A percentile compares a stretch with the other conserved stretches of the same genome.
These are phyloP conservation scores for Acarospora socialis DNA, from an alignment of 2,329 filamentous ascomycete genomes.

Conservation along the genomic window DNA sequence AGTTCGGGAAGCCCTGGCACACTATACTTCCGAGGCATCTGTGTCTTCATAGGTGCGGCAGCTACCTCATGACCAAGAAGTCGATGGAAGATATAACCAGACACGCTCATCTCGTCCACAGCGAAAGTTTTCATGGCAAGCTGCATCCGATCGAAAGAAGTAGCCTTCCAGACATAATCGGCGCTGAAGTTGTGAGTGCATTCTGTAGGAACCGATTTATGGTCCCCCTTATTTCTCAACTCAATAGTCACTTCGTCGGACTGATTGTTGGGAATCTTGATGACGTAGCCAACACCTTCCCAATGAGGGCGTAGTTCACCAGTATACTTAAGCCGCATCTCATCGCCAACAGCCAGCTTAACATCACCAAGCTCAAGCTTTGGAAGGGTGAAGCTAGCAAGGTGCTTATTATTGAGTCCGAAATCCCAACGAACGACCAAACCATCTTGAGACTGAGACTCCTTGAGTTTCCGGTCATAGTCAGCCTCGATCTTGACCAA, in stretches of 20 bases:
- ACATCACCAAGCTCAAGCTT: conserved; percentile 97
- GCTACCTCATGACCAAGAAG: conserved; percentile 90
- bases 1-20: conserved; percentile 87
- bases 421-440: conserved; percentile 87
- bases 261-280: conserved; percentile 99
- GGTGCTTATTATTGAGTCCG: conserved; percentile 91
- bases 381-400: conserved; percentile 87
- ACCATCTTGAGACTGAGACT: conserved; percentile 94
- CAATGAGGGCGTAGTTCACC: conserved; percentile 82
- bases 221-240: conserved; percentile 82
- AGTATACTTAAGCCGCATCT: conserved; percentile 95
- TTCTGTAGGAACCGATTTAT: conserved; percentile 90
- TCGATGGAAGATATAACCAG: conserved; percentile 96
- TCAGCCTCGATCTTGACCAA: conserved; percentile 98
- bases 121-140: conserved; percentile 98
- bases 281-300: conserved; percentile 97
- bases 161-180: conserved; percentile 99
- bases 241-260: conserved; percentile 96
- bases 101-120: conserved; percentile 94
- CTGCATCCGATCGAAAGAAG: conserved; percentile 98
- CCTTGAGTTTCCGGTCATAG: conserved; percentile 97
- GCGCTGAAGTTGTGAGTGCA: conserved; percentile 96
- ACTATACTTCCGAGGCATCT: conserved; percentile 91
- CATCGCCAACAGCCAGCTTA: conserved; percentile 92
- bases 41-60: conserved; percentile 86